phyloP scores from a whole-genome alignment of 768 basidiomycete species.

The Imleria badia region DNA sequence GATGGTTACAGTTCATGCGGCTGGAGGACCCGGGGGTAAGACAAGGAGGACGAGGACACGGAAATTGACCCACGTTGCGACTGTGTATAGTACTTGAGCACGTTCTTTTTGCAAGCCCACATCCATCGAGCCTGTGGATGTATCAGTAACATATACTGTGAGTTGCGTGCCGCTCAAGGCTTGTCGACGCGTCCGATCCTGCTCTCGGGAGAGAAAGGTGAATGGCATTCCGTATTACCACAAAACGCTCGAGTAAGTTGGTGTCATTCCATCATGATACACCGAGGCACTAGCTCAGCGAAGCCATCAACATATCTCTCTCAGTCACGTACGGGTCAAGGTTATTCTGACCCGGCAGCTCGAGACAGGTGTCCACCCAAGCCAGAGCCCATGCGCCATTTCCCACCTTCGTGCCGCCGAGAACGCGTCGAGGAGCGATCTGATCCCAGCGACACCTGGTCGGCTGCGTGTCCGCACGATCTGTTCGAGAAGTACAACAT shows the following conservation, averaged over 20 bases:
- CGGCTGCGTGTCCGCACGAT: slow-evolving; percentile 78
- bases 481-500: slow-evolving; percentile 36
- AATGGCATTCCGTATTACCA: not conserved
- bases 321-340: slow-evolving; percentile 21
- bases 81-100: not conserved
- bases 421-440: slow-evolving; percentile 48
- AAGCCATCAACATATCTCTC: slow-evolving; percentile 19
- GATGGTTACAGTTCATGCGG: no score
- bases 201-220: not conserved
- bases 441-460: slow-evolving; percentile 60
- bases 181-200: not conserved
- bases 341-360: slow-evolving; percentile 27
- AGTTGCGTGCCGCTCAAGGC: not conserved
- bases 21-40: no score
- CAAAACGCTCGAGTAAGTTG: not conserved
- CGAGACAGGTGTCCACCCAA: slow-evolving; percentile 63
- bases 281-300: slow-evolving; percentile 5
- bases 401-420: slow-evolving; percentile 75
- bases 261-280: not conserved
- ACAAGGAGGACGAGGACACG: no score
- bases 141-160: not conserved
- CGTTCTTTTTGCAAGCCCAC: not conserved
- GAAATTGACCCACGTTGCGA: no score
- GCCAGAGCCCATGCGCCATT: slow-evolving; percentile 80
- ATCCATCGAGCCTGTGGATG: not conserved